phyloP scores from a whole-genome alignment of 805 yeast species.

The Yarrowia hollandica region DNA sequence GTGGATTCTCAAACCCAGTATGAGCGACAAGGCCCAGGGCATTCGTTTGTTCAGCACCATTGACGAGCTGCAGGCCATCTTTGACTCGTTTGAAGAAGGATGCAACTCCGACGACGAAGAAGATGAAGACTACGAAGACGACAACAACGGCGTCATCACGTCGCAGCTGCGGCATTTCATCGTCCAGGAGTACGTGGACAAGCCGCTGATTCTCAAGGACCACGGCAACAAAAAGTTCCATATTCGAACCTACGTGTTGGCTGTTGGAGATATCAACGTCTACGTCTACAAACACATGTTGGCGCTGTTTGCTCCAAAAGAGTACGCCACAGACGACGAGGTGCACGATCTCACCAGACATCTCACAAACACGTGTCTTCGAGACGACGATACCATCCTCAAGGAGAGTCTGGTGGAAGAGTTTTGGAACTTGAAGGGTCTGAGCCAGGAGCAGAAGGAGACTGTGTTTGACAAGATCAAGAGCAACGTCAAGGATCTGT shows the following conservation, averaged over 20 bases:
- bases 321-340: conserved; percentile 46
- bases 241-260: conserved; percentile 77
- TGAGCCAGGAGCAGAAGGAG: conserved; percentile 43
- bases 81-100: conserved; percentile 76
- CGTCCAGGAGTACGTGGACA: conserved; percentile 73
- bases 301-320: conserved; percentile 69
- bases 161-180: conserved; percentile 90
- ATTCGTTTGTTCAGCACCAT: conserved; percentile 77
- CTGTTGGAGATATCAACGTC: conserved; percentile 72
- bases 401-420: conserved; percentile 55
- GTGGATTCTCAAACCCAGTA: conserved; percentile 93
- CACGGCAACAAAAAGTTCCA: conserved; percentile 80
- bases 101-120: conserved; percentile 57
- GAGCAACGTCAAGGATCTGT: conserved; percentile 64
- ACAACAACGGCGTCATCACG: conserved; percentile 67
- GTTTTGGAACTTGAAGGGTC: conserved; percentile 56
- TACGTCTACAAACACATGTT: conserved; percentile 79
- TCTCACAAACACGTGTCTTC: conserved; percentile 91
- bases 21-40: conserved; percentile 98
- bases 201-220: conserved; percentile 64
- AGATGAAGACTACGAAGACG: conserved; percentile 41
- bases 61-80: conserved; percentile 76
- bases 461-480: conserved; percentile 57
- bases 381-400: conserved; percentile 48
- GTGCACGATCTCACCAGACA: conserved; percentile 62